phyloP scores from a whole-genome alignment of 176 grass and related monocot genomes.

The Aechmea fasciata region DNA sequence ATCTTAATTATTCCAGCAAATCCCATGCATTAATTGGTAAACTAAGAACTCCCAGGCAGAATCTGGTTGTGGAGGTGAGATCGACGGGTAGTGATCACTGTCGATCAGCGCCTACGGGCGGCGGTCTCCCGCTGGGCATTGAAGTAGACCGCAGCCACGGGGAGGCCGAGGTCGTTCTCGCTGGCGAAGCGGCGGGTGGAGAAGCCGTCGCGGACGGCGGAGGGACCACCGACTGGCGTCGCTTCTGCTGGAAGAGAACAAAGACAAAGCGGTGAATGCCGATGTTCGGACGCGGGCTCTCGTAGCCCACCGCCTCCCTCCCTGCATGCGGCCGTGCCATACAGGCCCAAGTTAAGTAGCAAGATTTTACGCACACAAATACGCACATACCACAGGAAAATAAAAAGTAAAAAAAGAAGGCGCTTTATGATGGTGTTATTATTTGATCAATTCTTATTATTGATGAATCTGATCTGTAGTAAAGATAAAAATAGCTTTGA shows the following conservation, averaged over 20 bases:
- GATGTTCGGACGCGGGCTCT: conserved; percentile 66
- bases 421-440: not conserved
- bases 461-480: not conserved
- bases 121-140: conserved; percentile 78
- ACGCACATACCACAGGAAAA: not conserved
- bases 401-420: not conserved
- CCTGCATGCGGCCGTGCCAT: conserved; percentile 27
- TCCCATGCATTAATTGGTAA: no score
- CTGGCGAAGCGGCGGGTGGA: conserved; percentile 63
- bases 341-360: not conserved
- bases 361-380: not conserved
- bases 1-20: no score
- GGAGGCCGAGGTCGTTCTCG: conserved; percentile 58
- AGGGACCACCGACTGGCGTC: conserved; percentile 23
- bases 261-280: conserved; percentile 78
- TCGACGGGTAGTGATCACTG: no score
- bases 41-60: no score
- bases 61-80: not conserved
- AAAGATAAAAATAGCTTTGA: not conserved
- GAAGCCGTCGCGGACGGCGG: conserved; percentile 56
- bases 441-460: not conserved
- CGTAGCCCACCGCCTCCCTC: conserved; percentile 62
- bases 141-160: conserved; percentile 74
- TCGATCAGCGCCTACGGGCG: conserved; percentile 55
- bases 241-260: conserved; percentile 68